Conservation (phyloP, 202 grass and related monocot genomes). For the Zoysia matrella region DNA sequence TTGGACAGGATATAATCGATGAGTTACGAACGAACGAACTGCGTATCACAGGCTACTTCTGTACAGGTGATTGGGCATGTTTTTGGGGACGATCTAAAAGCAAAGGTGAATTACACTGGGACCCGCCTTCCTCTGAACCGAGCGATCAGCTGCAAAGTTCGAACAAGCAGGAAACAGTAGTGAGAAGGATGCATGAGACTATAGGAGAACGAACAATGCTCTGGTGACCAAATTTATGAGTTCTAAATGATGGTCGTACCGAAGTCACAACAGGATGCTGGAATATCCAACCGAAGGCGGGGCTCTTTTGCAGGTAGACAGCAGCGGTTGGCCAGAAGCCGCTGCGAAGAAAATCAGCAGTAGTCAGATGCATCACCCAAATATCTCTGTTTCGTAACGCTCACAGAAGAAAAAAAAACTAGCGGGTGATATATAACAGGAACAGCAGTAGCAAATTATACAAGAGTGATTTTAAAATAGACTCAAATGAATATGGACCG, state of each 20-base stretch:
- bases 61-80: conserved; percentile 36
- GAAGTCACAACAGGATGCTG: conserved; percentile 70
- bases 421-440: not conserved
- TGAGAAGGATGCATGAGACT: not conserved
- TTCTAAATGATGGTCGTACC: conserved; percentile 23
- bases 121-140: conserved; percentile 69
- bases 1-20: not conserved
- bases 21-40: conserved; percentile 23
- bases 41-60: conserved; percentile 24
- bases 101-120: conserved; percentile 51
- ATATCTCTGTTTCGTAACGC: not conserved
- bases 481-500: too few species aligned
- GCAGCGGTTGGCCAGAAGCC: conserved; percentile 84
- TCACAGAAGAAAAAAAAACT: not conserved
- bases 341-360: conserved; percentile 52
- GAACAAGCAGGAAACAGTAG: conserved; percentile 5
- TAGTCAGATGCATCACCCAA: conserved; percentile 17
- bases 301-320: conserved; percentile 85
- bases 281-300: conserved; percentile 70
- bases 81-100: conserved; percentile 11
- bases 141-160: conserved; percentile 49
- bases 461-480: not conserved
- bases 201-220: not conserved
- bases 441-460: conserved; percentile 3
- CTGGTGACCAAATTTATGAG: not conserved